These are phyloP conservation scores for Colletotrichum nymphaeae DNA, from an alignment of 2,329 filamentous ascomycete species.

Conservation along the genomic window DNA sequence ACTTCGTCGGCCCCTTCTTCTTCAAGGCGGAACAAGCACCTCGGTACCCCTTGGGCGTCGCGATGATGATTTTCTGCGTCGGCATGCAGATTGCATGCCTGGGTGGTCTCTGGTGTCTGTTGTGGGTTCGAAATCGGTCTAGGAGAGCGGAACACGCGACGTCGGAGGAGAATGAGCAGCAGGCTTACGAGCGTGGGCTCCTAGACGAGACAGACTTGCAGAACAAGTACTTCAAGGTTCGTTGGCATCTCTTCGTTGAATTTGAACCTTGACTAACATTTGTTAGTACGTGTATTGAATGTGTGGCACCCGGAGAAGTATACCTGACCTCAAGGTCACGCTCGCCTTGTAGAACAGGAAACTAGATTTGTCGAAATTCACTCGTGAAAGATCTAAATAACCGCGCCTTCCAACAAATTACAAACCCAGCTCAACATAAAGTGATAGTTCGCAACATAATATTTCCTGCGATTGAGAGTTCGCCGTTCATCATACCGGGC, in stretches of 20 bases:
- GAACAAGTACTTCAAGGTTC: conserved; percentile 28
- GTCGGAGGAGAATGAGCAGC: conserved; percentile 8
- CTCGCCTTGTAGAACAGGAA: too few relatives aligned
- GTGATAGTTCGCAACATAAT: too few relatives aligned
- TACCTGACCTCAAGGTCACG: too few relatives aligned
- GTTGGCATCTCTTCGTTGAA: accelerated
- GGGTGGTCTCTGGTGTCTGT: neutral
- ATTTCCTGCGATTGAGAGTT: too few relatives aligned
- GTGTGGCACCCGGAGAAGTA: too few relatives aligned
- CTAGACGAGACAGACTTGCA: conserved; percentile 21
- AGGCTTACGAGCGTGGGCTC: conserved; percentile 21
- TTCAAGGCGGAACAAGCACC: conserved; percentile 47
- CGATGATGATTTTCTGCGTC: conserved; percentile 37
- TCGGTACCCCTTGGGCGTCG: conserved; percentile 44
- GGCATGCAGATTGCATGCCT: conserved; percentile 27
- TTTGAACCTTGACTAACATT: accelerated
- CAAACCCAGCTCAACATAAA: too few relatives aligned
- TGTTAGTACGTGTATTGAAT: too few relatives aligned
- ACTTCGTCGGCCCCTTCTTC: conserved; percentile 69
- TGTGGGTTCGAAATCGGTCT: conserved; percentile 25
- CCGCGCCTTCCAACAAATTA: too few relatives aligned
- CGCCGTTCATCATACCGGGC: too few relatives aligned
- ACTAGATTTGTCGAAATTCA: too few relatives aligned
- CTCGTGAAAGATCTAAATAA: too few relatives aligned
- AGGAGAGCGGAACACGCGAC: conserved; percentile 10